Evolutionary conservation across 345 rosid species (phyloP).

Genomic region (Lumnitzera littorea): DNA sequence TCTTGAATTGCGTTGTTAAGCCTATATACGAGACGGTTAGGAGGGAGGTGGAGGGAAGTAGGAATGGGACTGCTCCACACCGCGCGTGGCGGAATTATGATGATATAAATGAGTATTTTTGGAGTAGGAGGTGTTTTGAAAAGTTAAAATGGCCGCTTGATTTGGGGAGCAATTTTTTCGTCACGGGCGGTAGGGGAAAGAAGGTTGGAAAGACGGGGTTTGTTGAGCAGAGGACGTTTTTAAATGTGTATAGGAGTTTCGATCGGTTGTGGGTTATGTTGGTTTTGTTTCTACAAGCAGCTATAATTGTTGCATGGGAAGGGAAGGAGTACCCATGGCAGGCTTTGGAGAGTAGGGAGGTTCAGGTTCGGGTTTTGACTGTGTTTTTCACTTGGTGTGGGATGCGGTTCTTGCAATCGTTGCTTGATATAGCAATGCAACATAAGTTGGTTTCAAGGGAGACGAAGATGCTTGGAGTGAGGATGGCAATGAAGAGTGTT

Average conservation of each 20-base stretch:
- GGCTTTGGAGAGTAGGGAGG: conserved; percentile 32
- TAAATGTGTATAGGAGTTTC: conserved; percentile 80
- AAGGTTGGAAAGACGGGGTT: conserved; percentile 94
- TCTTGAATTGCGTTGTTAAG: conserved; percentile 58
- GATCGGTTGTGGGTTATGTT: conserved; percentile 85
- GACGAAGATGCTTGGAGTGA: conserved; percentile 57
- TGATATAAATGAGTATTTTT: conserved; percentile 91
- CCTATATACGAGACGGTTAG: conserved; percentile 70
- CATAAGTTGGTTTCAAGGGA: conserved; percentile 62
- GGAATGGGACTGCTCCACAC: conserved; percentile 93
- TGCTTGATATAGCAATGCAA: conserved; percentile 69
- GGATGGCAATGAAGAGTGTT: conserved; percentile 67
- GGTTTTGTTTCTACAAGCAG: conserved; percentile 69
- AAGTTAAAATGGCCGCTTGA: conserved; percentile 91
- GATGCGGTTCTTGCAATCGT: conserved; percentile 70
- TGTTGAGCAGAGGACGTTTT: conserved; percentile 91
- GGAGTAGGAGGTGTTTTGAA: conserved; percentile 83
- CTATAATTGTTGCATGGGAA: conserved; percentile 70
- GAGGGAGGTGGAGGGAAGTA: conserved; percentile 75
- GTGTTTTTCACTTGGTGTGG: conserved; percentile 86
- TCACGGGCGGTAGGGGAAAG: conserved; percentile 37
- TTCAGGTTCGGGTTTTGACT: conserved; percentile 63
- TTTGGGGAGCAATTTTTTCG: conserved; percentile 63
- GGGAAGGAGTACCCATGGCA: conserved; percentile 55
- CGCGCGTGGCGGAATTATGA: conserved; percentile 91